Evolutionary conservation across 768 basidiomycete species (phyloP).

Genomic region (Xerocomellus dryophilus): DNA sequence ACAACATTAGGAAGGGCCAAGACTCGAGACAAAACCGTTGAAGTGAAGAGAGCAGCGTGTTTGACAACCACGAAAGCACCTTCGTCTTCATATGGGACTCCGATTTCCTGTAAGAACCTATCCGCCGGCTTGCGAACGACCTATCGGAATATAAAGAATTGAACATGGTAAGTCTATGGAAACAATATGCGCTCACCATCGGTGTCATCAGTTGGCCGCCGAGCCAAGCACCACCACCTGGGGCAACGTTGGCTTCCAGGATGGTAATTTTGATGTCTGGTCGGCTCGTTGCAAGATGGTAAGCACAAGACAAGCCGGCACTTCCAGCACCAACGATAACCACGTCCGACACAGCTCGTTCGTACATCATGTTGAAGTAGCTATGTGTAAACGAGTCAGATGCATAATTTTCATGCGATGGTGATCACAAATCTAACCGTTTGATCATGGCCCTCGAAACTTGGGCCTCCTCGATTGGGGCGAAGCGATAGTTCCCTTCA

Average conservation of each 20-base stretch:
- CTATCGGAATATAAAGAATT: constrained; percentile 32
- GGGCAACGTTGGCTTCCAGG: constrained; percentile 76
- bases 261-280: constrained; percentile 67
- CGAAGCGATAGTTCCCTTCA: constrained; percentile 62
- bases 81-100: constrained; percentile 75
- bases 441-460: constrained; percentile 77
- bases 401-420: background rate
- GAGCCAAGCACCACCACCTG: constrained; percentile 76
- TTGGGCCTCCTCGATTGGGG: constrained; percentile 72
- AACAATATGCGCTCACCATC: constrained; percentile 48
- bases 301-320: constrained; percentile 69
- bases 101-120: constrained; percentile 64
- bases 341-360: constrained; percentile 71
- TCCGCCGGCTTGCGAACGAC: constrained; percentile 78
- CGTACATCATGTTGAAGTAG: constrained; percentile 73
- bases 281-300: constrained; percentile 61
- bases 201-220: constrained; percentile 78
- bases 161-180: background rate
- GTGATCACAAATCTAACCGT: constrained; percentile 37
- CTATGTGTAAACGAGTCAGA: constrained; percentile 33
- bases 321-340: constrained; percentile 75
- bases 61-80: constrained; percentile 77
- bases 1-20: constrained; percentile 69
- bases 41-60: constrained; percentile 79
- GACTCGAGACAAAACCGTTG: constrained; percentile 68